These are phyloP conservation scores for Picochlorum sp. DNA, from an alignment of 139 green algal species.

Conservation along the genomic window DNA sequence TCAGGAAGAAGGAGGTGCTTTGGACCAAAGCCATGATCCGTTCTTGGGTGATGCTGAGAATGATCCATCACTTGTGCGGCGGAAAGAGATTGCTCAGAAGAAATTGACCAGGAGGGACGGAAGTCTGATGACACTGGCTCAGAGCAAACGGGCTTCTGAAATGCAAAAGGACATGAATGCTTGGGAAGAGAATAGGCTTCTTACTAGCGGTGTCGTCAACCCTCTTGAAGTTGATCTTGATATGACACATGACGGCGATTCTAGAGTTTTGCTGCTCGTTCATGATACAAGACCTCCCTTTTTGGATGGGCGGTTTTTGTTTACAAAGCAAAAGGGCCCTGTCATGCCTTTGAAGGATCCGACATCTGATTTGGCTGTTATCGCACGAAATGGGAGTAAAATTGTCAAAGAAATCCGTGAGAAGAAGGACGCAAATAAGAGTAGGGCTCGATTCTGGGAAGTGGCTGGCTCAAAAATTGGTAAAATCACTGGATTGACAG, in stretches of 20 bases:
- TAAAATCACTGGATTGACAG: slow-evolving; percentile 82
- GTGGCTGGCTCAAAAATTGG: slow-evolving; percentile 93
- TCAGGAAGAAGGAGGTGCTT: slow-evolving; percentile 68
- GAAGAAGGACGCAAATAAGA: slow-evolving; percentile 88
- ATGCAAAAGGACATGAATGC: slow-evolving; percentile 79
- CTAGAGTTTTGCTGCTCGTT: slow-evolving; percentile 83
- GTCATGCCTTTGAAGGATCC: slow-evolving; percentile 90
- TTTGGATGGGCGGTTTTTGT: slow-evolving; percentile 79
- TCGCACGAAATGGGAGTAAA: slow-evolving; percentile 63
- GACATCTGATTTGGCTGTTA: slow-evolving; percentile 94
- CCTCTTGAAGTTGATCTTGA: slow-evolving; percentile 68
- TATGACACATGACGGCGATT: slow-evolving; percentile 75
- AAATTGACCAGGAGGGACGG: slow-evolving; percentile 66
- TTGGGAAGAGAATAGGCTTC: slow-evolving; percentile 93
- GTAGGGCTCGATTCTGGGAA: slow-evolving; percentile 90
- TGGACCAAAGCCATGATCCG: slow-evolving; percentile 51
- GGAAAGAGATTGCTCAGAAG: slow-evolving; percentile 23
- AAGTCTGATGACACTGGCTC: slow-evolving; percentile 75
- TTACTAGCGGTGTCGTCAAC: slow-evolving; percentile 77
- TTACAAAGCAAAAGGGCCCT: slow-evolving; percentile 77
- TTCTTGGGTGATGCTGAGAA: slow-evolving; percentile 45
- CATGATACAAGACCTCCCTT: slow-evolving; percentile 97
- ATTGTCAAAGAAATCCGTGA: slow-evolving; percentile 65
- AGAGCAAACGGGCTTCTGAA: slow-evolving; percentile 75
- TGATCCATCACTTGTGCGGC: slow-evolving; percentile 17